A percentile compares a stretch with the other conserved stretches of the same genome.
These are phyloP conservation scores for Aspergillus niger DNA, from an alignment of 2,329 filamentous ascomycete genomes.

Conservation along the genomic window DNA sequence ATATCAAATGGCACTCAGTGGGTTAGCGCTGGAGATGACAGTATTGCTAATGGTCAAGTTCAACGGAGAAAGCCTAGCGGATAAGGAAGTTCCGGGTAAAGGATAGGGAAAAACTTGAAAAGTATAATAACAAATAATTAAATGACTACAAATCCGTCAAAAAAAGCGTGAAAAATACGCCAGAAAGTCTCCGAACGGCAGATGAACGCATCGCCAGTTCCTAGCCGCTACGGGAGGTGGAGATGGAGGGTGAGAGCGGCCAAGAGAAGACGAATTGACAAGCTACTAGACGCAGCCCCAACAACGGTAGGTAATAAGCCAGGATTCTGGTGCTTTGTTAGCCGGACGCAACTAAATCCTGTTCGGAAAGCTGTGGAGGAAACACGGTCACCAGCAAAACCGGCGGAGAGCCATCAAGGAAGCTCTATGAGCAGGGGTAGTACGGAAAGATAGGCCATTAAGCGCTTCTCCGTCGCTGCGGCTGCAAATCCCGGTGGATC, in stretches of 20 bases:
- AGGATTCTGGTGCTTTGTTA: slow-evolving; percentile 12
- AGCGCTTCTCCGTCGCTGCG: slow-evolving; percentile 22
- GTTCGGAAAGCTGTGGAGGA: slow-evolving; percentile 7
- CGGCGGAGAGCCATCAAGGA: background rate
- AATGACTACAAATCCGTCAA: background rate
- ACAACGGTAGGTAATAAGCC: slow-evolving; percentile 11
- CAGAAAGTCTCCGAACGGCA: slow-evolving; percentile 11
- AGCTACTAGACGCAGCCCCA: slow-evolving; percentile 11
- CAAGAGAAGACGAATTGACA: slow-evolving; percentile 6
- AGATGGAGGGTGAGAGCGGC: slow-evolving; percentile 4
- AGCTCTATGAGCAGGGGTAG: slow-evolving; percentile 1
- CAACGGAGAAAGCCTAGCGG: background rate
- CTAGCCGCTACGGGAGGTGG: slow-evolving; percentile 15
- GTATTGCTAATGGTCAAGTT: background rate
- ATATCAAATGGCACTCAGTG: slow-evolving; percentile 22
- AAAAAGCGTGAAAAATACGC: background rate
- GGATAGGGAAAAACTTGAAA: background rate
- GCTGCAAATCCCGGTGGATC: slow-evolving; percentile 21
- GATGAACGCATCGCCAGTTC: slow-evolving; percentile 14
- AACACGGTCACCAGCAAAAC: slow-evolving; percentile 1
- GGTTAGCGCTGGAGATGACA: slow-evolving; percentile 24
- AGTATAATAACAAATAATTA: background rate
- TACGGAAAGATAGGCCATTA: slow-evolving; percentile 15
- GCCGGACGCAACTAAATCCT: slow-evolving; percentile 8
- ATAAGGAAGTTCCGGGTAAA: background rate